Evolutionary conservation across 2,329 filamentous ascomycete genomes (phyloP), one percentile per base, ranked within the genome.

Genomic region (Phyllosticta citrichinensis): DNA sequence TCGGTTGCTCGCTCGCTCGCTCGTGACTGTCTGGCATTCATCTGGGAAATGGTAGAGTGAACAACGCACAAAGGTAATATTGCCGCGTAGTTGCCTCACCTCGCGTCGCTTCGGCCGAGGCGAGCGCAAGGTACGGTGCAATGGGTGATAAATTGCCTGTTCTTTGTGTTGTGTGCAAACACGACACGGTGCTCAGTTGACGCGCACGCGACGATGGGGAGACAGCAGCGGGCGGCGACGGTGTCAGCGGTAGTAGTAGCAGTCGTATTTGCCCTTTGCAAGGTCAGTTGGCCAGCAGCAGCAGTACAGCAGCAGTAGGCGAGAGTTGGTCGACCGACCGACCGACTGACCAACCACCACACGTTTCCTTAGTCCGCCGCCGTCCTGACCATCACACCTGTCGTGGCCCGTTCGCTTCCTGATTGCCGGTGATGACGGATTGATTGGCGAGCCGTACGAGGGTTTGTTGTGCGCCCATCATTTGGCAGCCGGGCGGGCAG

Each of bases 401-500:
- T 40, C 33, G 33, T 40, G 33, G 33, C 6, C 33, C 11, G 2
- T 14, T 40, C 33, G 33, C 33, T 40, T 40, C 33, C 33, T 40
- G 33, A 5, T 11, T 40, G 33, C 11, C 33, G 33, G 33, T 12
- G 11, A 17, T 5, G 33, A 17, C 14, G 33, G 27, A 30, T 30
- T 30, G 27, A 30, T 30, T 30, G 27, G 27, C 27, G 27, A 30
- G 27, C 27, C 25, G 25, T 27, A 27, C 25, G 25, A 5, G 25
- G 56, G 53, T 40, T 56, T 40, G 33, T 56, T 4, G 59, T 56
- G 14, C 59, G 53, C 11, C 24, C 40, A 56, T 56, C 53, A 4
- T 5, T 57, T 6, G 51, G 35, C 11, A 47, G 66, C 1, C 66
- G 57, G 2, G 67, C 64, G 12, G 63, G 65, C 0, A 74, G 57